Base-by-base conservation (phyloP, 2,329 filamentous ascomycete species). In the Didymosphaeria variabile region DNA sequence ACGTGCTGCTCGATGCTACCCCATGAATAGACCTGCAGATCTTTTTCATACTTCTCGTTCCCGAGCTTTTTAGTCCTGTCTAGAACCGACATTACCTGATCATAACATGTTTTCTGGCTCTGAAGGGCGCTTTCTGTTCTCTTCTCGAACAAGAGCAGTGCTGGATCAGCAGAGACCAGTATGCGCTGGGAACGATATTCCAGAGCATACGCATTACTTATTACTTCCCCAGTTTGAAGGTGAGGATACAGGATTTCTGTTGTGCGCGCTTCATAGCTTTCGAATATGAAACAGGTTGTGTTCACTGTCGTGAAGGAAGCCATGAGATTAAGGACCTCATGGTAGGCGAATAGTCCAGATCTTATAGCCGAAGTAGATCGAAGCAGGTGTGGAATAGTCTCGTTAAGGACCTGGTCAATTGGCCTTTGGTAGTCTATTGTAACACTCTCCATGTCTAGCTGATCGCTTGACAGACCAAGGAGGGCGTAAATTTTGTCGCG, bases 401-500 rank as follows among this genome's bases (percentile, higher is more conserved):
- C 17, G 26, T 58, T 38, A 54, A 54, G 36, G 34, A 58, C 49
- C 31, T 58, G 21, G 19, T 54, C 38, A 38, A 40, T 58, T 12
- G 55, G 55, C 34, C 23, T 38, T 31, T 44, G 45, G 55, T 66
- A 66, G 36, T 66, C 56, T 60, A 57, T 55, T 21, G 13, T 10
- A 15, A 64, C 55, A 47, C 42, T 54, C 40, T 60, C 10, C 5
- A n/a, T 52, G 32, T 64, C 62, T 21, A 29, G 13, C 4, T 55
- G 42, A 46, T 64, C 53, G 21, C 58, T 60, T 26, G 64, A 62
- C 54, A 67, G 55, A 49, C 61, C 59, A 19, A 64, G 5, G 50
- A 64, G 13, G 42, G 61, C 61, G 45, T 62, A 68, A 53, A 65
- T 59, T 45, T 55, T 60, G 38, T 66, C 64, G 55, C 58, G 58